Evolutionary conservation across 2,329 filamentous ascomycete genomes (phyloP).

Genomic region (Anisogramma anomala): DNA sequence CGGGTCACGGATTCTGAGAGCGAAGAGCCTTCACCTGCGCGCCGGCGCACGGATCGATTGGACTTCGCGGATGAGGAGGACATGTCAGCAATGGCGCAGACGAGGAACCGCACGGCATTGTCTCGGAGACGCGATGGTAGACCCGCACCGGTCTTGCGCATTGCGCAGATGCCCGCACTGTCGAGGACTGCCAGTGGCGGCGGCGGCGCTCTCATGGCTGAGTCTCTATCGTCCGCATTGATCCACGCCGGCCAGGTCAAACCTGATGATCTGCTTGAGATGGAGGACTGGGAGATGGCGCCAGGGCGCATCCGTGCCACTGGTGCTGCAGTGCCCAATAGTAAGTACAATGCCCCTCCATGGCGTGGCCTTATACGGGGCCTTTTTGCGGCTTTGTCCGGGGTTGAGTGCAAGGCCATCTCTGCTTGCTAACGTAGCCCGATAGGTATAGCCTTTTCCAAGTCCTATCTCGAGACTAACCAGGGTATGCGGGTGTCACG

Average conservation of each 20-base stretch:
- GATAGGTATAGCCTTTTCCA: conserved; percentile 24
- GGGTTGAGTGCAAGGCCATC: no score
- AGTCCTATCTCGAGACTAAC: conserved; percentile 21
- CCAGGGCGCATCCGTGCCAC: conserved; percentile 22
- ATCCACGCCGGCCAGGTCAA: conserved; percentile 14
- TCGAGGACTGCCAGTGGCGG: not conserved
- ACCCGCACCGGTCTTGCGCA: not conserved
- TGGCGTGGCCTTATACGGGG: not conserved
- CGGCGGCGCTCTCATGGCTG: not conserved
- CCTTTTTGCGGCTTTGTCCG: no score
- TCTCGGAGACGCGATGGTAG: not conserved
- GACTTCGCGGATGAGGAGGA: not conserved
- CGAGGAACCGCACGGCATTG: conserved; percentile 1
- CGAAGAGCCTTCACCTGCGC: not conserved
- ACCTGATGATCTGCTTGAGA: conserved; percentile 19
- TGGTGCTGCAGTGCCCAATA: conserved; percentile 6
- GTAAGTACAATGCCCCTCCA: conserved; percentile 14
- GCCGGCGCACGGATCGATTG: not conserved
- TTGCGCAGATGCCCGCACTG: not conserved
- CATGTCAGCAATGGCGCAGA: not conserved
- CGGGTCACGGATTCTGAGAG: not conserved
- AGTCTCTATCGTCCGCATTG: conserved; percentile 12
- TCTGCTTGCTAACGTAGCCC: not conserved
- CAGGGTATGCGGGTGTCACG: conserved; percentile 18
- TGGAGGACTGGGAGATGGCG: conserved; percentile 28